A percentile compares a stretch with the other conserved stretches of the same genome.
Conservation (phyloP, 768 basidiomycete species). For the Xerocomellus chrysenteron region DNA sequence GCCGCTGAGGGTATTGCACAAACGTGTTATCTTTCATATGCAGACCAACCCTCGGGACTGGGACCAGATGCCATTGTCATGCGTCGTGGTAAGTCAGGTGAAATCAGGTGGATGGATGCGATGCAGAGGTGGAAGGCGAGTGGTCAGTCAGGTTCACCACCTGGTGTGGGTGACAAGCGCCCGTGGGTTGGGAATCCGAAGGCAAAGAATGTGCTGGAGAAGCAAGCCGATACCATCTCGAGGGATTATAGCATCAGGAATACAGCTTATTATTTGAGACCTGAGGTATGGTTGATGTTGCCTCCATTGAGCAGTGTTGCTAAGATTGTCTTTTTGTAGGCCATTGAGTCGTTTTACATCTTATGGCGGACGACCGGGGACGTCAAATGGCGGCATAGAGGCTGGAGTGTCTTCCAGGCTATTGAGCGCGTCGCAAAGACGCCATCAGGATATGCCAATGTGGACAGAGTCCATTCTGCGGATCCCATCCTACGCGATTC, state of each 20-base stretch:
- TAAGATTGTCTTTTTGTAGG: slow-evolving; percentile 37
- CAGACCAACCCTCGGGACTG: slow-evolving; percentile 66
- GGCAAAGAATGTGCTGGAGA: slow-evolving; percentile 17
- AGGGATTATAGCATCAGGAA: slow-evolving; percentile 56
- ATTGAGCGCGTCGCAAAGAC: slow-evolving; percentile 62
- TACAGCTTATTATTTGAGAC: slow-evolving; percentile 57
- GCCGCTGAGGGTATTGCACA: slow-evolving; percentile 74
- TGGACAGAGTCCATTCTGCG: slow-evolving; percentile 46
- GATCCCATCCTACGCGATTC: slow-evolving; percentile 45
- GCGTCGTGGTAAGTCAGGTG: slow-evolving; percentile 26
- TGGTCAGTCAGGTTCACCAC: slow-evolving; percentile 48
- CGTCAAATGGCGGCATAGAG: slow-evolving; percentile 64
- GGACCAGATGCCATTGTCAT: slow-evolving; percentile 58
- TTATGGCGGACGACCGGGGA: slow-evolving; percentile 72
- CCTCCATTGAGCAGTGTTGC: neutral
- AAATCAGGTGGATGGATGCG: slow-evolving; percentile 28
- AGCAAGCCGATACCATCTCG: slow-evolving; percentile 22
- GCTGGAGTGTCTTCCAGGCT: slow-evolving; percentile 69
- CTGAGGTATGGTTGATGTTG: slow-evolving; percentile 52
- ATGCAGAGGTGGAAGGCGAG: slow-evolving; percentile 48
- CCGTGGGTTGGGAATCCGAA: slow-evolving; percentile 29
- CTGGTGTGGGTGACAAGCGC: slow-evolving; percentile 47
- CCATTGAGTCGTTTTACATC: slow-evolving; percentile 70
- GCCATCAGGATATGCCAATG: slow-evolving; percentile 57
- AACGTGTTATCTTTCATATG: slow-evolving; percentile 69